Evolutionary conservation across 768 basidiomycete species (phyloP).

Genomic region (Lactarius vividus): DNA sequence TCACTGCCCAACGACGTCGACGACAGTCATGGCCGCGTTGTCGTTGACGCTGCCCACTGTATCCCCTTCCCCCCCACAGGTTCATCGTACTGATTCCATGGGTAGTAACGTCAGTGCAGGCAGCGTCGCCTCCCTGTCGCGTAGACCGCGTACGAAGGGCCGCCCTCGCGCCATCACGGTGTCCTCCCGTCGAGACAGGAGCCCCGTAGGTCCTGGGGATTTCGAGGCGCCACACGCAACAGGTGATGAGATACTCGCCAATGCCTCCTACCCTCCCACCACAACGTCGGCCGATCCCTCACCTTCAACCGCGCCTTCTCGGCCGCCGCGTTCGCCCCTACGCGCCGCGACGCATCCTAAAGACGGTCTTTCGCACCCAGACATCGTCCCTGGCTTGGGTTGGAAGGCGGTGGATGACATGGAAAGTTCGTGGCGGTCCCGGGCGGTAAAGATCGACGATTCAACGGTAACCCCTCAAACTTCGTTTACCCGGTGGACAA

Average conservation of each 20-base stretch:
- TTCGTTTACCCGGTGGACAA: neutral
- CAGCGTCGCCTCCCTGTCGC: conserved; percentile 32
- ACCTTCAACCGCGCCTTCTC: conserved; percentile 17
- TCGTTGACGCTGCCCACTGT: conserved; percentile 31
- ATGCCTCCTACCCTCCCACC: conserved; percentile 27
- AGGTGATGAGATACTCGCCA: conserved; percentile 24
- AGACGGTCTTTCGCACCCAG: conserved; percentile 10
- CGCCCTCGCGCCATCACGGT: conserved; percentile 30
- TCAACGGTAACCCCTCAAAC: conserved; percentile 20
- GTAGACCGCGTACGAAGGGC: conserved; percentile 35
- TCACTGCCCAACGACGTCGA: conserved; percentile 29
- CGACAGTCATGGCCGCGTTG: conserved; percentile 33
- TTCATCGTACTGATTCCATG: conserved; percentile 34
- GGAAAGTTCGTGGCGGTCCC: conserved; percentile 24
- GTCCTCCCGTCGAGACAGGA: conserved; percentile 32
- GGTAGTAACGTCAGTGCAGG: conserved; percentile 32
- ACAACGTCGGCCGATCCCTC: conserved; percentile 12
- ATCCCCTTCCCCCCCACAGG: conserved; percentile 19
- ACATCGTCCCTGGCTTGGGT: conserved; percentile 18
- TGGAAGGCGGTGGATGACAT: conserved; percentile 24
- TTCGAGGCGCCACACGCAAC: conserved; percentile 22
- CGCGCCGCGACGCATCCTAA: conserved; percentile 21
- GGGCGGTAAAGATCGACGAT: conserved; percentile 23
- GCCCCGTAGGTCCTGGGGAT: conserved; percentile 25
- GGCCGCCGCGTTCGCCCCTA: conserved; percentile 28